Evolutionary conservation across 306 rosid species (phyloP).

Genomic region (Pterocarpus macrocarpus): DNA sequence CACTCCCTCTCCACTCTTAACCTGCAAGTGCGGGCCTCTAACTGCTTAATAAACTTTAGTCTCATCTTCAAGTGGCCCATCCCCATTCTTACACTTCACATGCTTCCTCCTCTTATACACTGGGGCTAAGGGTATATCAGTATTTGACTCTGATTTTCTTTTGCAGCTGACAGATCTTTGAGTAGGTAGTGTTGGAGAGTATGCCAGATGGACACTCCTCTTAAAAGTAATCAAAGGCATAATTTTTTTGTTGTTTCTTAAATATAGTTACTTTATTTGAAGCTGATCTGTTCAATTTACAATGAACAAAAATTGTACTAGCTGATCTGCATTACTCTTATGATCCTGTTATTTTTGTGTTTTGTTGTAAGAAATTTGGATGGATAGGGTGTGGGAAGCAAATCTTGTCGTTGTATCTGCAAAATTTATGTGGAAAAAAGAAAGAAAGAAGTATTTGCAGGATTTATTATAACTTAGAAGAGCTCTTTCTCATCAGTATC

Average conservation of each 20-base stretch:
- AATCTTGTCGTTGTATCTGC: background rate
- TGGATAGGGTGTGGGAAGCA: background rate
- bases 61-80: no score
- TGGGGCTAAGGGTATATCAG: background rate
- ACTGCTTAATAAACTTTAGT: no score
- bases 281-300: background rate
- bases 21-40: no score
- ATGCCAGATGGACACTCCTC: background rate
- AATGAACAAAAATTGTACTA: slow-evolving; percentile 3
- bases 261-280: background rate
- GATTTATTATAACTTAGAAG: slow-evolving; percentile 18
- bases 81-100: no score
- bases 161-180: background rate
- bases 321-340: slow-evolving; percentile 12
- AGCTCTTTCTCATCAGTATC: slow-evolving; percentile 41
- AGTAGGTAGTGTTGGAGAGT: background rate
- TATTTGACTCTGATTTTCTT: background rate
- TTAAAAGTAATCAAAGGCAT: background rate
- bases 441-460: slow-evolving; percentile 22
- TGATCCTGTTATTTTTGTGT: slow-evolving; percentile 5
- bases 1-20: no score
- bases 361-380: slow-evolving; percentile 26
- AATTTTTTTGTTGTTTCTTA: background rate
- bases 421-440: background rate
- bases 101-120: no score